Evolutionary conservation across 306 rosid genomes (phyloP).

Genomic region (Cicer judaicum): DNA sequence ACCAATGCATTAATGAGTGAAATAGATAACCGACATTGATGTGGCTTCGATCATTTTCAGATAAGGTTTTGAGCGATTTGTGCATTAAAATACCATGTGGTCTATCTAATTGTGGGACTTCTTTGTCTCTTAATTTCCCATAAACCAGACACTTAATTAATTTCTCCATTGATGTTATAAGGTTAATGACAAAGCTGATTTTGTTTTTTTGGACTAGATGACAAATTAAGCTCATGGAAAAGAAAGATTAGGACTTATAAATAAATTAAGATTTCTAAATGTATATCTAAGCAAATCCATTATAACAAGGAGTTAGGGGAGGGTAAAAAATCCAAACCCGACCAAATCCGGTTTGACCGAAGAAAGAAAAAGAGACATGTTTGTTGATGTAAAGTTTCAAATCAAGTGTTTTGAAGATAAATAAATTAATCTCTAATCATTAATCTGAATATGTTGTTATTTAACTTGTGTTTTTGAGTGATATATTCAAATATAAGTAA

Average conservation of each 20-base stretch:
- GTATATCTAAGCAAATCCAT: slow-evolving; percentile 11
- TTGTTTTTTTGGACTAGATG: too few species aligned
- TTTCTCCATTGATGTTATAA: slow-evolving; percentile 1
- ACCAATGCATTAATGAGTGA: slow-evolving; percentile 42
- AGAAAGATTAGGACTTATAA: slow-evolving; percentile 19
- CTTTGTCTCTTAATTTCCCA: slow-evolving; percentile 53
- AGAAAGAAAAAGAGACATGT: too few species aligned
- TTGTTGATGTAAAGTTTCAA: too few species aligned
- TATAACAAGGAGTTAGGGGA: neutral
- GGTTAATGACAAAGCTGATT: neutral
- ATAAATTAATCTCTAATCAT: too few species aligned
- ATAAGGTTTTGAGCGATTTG: slow-evolving; percentile 42
- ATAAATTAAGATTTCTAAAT: slow-evolving; percentile 3
- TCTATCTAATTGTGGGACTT: slow-evolving; percentile 53
- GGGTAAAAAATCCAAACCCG: too few species aligned
- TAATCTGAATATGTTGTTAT: too few species aligned
- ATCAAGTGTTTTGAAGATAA: too few species aligned
- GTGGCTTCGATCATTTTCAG: slow-evolving; percentile 52
- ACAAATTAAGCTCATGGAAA: neutral
- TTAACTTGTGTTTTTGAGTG: too few species aligned
- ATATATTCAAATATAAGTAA: too few species aligned
- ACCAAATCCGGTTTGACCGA: too few species aligned
- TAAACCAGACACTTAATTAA: slow-evolving; percentile 37
- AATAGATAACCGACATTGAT: slow-evolving; percentile 48
- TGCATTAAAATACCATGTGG: slow-evolving; percentile 41